Conservation (phyloP, 2,329 filamentous ascomycete species). For the Epichloe bromicola region DNA sequence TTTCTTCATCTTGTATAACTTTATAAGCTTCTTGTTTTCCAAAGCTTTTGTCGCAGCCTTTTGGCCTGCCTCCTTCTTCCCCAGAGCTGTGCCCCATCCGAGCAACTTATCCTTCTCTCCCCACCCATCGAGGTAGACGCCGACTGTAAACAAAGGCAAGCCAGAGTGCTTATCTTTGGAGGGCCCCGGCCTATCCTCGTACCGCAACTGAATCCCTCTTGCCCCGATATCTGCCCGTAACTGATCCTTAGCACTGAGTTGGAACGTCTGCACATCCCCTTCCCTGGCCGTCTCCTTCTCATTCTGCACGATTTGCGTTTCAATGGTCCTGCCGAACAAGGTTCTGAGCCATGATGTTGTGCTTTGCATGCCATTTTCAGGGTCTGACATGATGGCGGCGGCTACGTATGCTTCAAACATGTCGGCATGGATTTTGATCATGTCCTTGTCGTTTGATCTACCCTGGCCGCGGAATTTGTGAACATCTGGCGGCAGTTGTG, state of each 20-base stretch:
- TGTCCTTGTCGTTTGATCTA: constrained; percentile 33
- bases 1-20: constrained; percentile 35
- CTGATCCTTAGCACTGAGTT: constrained; percentile 17
- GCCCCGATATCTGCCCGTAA: constrained; percentile 31
- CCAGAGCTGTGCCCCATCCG: constrained; percentile 49
- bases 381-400: constrained; percentile 58
- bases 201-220: constrained; percentile 46
- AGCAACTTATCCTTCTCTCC: constrained; percentile 50
- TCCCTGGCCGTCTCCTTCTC: constrained; percentile 4
- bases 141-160: constrained; percentile 48
- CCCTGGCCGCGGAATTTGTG: constrained; percentile 15
- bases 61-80: constrained; percentile 56
- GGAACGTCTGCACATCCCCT: background rate
- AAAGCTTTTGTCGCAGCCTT: constrained; percentile 53
- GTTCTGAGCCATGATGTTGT: constrained; percentile 59
- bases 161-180: constrained; percentile 40
- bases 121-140: constrained; percentile 54
- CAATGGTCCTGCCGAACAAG: constrained; percentile 58
- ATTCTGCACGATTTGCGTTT: constrained; percentile 33
- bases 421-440: constrained; percentile 67
- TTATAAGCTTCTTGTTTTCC: constrained; percentile 51
- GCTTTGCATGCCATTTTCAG: constrained; percentile 44
- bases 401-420: constrained; percentile 87
- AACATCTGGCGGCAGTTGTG: constrained; percentile 40
- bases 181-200: constrained; percentile 41